Percentiles rank a stretch among this genome's conserved stretches.
Evolutionary conservation across 805 yeast genomes (phyloP).

Genomic region (Debaryomyces castellii): DNA sequence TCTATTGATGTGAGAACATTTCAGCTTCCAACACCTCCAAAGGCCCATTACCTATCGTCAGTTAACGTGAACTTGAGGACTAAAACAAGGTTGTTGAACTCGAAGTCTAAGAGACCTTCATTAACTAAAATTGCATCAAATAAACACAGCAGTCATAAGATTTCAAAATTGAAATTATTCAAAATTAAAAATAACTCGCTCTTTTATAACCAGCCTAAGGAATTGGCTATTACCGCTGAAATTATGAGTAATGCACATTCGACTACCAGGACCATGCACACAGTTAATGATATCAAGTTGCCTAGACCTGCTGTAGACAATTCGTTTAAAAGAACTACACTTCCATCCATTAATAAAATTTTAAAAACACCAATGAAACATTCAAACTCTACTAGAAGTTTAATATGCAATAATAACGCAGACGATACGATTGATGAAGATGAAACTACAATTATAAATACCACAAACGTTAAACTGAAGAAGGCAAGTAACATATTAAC

Average conservation of each 20-base stretch:
- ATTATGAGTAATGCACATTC: neutral
- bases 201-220: constrained; percentile 22
- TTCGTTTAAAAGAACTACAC: constrained; percentile 9
- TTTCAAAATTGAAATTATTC: constrained; percentile 29
- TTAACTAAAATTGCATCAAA: constrained; percentile 23
- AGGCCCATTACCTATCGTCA: constrained; percentile 13
- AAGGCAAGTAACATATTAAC: constrained; percentile 20
- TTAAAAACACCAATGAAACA: constrained; percentile 44
- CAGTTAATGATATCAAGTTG: constrained; percentile 2
- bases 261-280: neutral
- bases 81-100: constrained; percentile 6
- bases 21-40: constrained; percentile 16
- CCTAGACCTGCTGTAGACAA: constrained; percentile 2
- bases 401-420: constrained; percentile 17
- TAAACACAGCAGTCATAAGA: constrained; percentile 10
- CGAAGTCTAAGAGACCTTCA: constrained; percentile 12
- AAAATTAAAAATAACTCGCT: constrained; percentile 37
- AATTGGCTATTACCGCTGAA: neutral
- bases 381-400: constrained; percentile 23
- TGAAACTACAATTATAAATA: constrained; percentile 7
- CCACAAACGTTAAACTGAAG: constrained; percentile 1
- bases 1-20: neutral
- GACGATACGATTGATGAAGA: constrained; percentile 19
- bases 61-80: constrained; percentile 24
- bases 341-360: constrained; percentile 44